phyloP scores from a whole-genome alignment of 257 asterid genomes.

The Fraxinus excelsior region DNA sequence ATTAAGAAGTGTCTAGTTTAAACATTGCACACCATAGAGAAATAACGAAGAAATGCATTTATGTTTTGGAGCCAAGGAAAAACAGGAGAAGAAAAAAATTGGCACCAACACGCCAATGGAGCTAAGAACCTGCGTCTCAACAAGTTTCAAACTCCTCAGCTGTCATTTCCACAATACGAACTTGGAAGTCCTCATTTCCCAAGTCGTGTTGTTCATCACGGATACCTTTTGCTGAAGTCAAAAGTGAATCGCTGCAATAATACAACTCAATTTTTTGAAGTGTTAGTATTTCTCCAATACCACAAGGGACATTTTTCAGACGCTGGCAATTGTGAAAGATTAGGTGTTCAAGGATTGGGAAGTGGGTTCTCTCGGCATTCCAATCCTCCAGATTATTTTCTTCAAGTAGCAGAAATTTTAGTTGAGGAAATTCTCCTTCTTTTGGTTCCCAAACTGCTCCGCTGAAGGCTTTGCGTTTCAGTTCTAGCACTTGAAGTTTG shows the following conservation, averaged over 20 bases:
- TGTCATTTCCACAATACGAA: neutral
- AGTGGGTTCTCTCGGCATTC: constrained; percentile 6
- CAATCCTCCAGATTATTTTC: constrained; percentile 2
- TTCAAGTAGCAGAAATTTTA: constrained; percentile 18
- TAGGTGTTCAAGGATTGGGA: constrained; percentile 21
- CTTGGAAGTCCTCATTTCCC: constrained; percentile 9
- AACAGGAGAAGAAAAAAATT: no score
- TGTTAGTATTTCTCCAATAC: constrained; percentile 14
- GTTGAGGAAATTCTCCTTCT: constrained; percentile 20
- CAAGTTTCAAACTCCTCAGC: neutral
- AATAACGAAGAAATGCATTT: no score
- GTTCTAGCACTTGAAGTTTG: constrained; percentile 25
- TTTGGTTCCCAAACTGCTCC: constrained; percentile 14
- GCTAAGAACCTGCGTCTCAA: no score
- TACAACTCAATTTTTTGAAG: constrained; percentile 10
- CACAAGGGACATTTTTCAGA: constrained; percentile 21
- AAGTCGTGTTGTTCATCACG: neutral
- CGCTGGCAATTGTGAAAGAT: neutral
- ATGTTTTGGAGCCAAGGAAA: no score
- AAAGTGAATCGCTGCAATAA: neutral
- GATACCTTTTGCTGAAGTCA: constrained; percentile 3
- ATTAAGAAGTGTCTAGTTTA: no score
- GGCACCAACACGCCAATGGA: no score
- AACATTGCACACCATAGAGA: no score
- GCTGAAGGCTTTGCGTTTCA: constrained; percentile 11